phyloP scores from a whole-genome alignment of 768 basidiomycete genomes.

The Pisolithus sp. region DNA sequence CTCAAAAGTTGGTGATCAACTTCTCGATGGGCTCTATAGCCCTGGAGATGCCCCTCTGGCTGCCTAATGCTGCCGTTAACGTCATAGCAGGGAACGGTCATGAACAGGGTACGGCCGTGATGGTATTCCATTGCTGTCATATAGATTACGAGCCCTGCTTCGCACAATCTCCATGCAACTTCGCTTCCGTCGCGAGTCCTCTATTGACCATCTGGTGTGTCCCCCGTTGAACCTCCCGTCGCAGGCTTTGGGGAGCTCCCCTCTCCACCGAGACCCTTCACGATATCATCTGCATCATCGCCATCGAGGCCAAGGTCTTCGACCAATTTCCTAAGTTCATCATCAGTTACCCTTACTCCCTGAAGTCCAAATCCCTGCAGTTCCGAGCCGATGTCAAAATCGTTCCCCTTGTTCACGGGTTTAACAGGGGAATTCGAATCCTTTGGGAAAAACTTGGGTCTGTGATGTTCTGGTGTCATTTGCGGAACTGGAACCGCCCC shows the following conservation, averaged over 20 bases:
- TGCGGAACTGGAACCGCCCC: constrained; percentile 69
- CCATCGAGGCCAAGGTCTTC: constrained; percentile 70
- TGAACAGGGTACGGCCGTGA: too few relatives aligned
- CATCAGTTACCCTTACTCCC: constrained; percentile 71
- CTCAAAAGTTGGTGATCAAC: too few relatives aligned
- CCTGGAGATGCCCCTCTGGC: too few relatives aligned
- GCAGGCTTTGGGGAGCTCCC: constrained; percentile 2
- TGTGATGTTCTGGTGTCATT: constrained; percentile 75
- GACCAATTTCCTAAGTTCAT: constrained; percentile 65
- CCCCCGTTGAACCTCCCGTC: neutral
- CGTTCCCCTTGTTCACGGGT: constrained; percentile 51
- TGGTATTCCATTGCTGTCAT: too few relatives aligned
- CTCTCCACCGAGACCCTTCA: constrained; percentile 49
- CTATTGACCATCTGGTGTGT: too few relatives aligned
- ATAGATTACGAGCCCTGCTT: neutral
- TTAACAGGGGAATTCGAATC: constrained; percentile 40
- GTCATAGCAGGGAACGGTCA: too few relatives aligned
- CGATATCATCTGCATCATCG: constrained; percentile 71
- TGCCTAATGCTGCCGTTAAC: too few relatives aligned
- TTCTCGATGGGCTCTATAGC: too few relatives aligned
- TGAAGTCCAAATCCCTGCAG: constrained; percentile 67
- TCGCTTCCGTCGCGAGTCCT: too few relatives aligned
- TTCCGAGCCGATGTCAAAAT: constrained; percentile 62
- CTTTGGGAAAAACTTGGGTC: constrained; percentile 45
- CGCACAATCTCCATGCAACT: neutral